Conservation (phyloP, 2,329 filamentous ascomycete species). For the Reticulascus tulasneorum region DNA sequence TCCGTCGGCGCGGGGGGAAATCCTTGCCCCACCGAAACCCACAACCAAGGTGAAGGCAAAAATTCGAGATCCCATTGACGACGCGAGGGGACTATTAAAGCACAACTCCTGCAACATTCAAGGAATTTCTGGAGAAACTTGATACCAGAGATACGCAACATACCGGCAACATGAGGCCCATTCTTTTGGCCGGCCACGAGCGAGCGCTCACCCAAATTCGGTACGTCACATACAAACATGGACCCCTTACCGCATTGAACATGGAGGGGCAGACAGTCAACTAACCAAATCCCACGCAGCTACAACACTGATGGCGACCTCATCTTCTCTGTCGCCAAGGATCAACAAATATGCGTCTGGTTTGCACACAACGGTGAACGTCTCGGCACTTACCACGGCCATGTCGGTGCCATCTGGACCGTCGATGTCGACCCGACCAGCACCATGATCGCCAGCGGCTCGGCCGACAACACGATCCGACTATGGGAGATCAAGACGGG, state of each 20-base stretch:
- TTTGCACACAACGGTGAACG: constrained; percentile 97
- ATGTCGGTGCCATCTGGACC: constrained; percentile 98
- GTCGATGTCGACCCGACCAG: constrained; percentile 93
- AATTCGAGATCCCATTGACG: constrained; percentile 15
- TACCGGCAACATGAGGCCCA: constrained; percentile 79
- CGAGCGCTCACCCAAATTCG: constrained; percentile 93
- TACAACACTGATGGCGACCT: constrained; percentile 95
- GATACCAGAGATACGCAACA: constrained; percentile 13
- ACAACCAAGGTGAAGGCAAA: constrained; percentile 16
- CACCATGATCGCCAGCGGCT: constrained; percentile 88
- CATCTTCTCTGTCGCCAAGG: constrained; percentile 92
- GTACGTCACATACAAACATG: constrained; percentile 50
- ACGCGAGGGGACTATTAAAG: constrained; percentile 13
- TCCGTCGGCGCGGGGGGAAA: constrained; percentile 14
- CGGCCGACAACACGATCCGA: constrained; percentile 96
- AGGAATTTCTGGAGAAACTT: no score
- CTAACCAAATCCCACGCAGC: constrained; percentile 34
- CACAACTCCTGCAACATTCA: constrained; percentile 16
- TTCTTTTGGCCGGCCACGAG: constrained; percentile 94
- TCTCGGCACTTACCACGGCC: constrained; percentile 92
- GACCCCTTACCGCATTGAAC: not conserved
- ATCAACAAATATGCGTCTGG: constrained; percentile 96
- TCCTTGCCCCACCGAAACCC: constrained; percentile 14
- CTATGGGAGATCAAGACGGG: constrained; percentile 95
- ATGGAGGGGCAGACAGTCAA: constrained; percentile 8